Evolutionary conservation across 805 yeast genomes (phyloP).

Genomic region (Candida silvicultrix): DNA sequence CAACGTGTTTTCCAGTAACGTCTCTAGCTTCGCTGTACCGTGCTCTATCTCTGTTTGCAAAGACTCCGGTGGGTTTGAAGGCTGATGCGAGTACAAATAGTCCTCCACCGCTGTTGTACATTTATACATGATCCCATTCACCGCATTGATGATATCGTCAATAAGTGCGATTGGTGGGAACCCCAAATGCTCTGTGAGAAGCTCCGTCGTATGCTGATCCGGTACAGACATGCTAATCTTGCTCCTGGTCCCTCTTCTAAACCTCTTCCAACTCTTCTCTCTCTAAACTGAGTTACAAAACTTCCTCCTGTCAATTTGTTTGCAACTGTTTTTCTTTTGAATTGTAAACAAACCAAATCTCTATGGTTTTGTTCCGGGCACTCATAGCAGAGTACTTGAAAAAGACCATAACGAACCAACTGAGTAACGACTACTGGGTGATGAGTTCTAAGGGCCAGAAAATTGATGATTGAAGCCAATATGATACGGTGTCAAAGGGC

Average conservation of each 20-base stretch:
- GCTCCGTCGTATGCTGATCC: constrained; percentile 28
- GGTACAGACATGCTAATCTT: constrained; percentile 19
- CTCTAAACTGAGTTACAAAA: no score
- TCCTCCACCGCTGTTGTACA: constrained; percentile 76
- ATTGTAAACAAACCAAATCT: constrained; percentile 1
- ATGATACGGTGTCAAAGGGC: background rate
- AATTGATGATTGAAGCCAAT: no score
- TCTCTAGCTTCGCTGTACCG: constrained; percentile 81
- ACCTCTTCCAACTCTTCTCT: background rate
- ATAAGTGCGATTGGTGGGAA: constrained; percentile 76
- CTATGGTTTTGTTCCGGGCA: background rate
- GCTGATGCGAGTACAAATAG: constrained; percentile 36
- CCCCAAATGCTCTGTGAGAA: constrained; percentile 82
- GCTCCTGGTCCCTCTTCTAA: background rate
- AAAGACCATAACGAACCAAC: no score
- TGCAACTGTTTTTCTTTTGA: no score
- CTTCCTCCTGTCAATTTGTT: no score
- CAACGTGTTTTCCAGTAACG: constrained; percentile 64
- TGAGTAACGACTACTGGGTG: no score
- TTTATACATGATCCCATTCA: constrained; percentile 75
- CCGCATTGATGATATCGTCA: constrained; percentile 85
- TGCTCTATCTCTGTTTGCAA: constrained; percentile 50
- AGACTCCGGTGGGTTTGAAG: no score
- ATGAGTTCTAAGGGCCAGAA: no score
- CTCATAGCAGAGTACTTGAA: no score